phyloP scores from a whole-genome alignment of 148 eudicot species.

The Pouteria glomerata region DNA sequence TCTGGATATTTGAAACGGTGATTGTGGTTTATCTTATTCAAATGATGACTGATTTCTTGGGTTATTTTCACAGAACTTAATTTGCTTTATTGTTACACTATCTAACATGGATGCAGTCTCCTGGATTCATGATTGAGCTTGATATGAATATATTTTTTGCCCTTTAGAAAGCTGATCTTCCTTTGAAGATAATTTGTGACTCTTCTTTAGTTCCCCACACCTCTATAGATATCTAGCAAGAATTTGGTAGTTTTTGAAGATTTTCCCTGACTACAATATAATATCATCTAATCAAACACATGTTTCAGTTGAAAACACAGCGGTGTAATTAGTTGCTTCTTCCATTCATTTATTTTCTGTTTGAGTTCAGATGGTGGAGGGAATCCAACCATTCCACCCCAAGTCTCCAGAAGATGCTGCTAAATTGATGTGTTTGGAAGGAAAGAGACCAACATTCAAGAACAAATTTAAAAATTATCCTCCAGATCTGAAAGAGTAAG shows the following conservation, averaged over 20 bases:
- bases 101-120: too few species aligned
- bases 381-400: slow-evolving; percentile 79
- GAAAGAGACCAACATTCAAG: slow-evolving; percentile 70
- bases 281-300: not conserved
- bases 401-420: slow-evolving; percentile 70
- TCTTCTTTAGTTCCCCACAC: too few species aligned
- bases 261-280: not conserved
- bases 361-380: slow-evolving; percentile 80
- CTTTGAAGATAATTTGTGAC: too few species aligned
- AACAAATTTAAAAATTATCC: slow-evolving; percentile 67
- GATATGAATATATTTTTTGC: too few species aligned
- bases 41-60: too few species aligned
- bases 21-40: too few species aligned
- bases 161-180: too few species aligned
- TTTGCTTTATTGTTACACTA: too few species aligned
- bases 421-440: slow-evolving; percentile 66
- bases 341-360: not conserved
- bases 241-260: not conserved
- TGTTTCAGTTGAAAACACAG: not conserved
- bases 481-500: slow-evolving; percentile 87
- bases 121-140: too few species aligned
- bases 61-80: too few species aligned
- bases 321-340: not conserved
- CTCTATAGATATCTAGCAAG: too few species aligned
- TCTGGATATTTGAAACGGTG: too few species aligned